A percentile compares a stretch with the other conserved stretches of the same genome.
Evolutionary conservation across 176 grass and related monocot genomes (phyloP).

Genomic region (Sorghum bicolor): DNA sequence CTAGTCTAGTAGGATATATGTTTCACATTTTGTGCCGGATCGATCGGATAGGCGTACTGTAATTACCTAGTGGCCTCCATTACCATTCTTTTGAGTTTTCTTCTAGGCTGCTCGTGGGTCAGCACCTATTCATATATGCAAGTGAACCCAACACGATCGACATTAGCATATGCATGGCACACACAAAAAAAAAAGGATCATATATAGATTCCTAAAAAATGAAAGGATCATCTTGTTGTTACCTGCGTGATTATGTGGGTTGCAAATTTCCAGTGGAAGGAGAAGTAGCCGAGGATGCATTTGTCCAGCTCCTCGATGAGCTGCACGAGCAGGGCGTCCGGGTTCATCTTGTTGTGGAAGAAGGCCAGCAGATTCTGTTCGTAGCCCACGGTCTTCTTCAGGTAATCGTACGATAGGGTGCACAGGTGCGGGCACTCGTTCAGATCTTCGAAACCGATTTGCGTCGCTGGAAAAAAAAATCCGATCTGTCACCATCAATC

Average conservation of each 20-base stretch:
- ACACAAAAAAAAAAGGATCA: too few species aligned
- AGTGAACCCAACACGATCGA: background rate
- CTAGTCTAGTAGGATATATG: too few species aligned
- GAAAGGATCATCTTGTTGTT: too few species aligned
- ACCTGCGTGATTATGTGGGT: conserved; percentile 72
- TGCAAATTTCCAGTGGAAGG: conserved; percentile 84
- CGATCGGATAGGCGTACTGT: background rate
- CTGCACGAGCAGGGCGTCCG: conserved; percentile 60
- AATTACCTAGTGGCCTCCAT: conserved; percentile 93
- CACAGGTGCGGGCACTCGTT: conserved; percentile 69
- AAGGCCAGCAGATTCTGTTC: conserved; percentile 76
- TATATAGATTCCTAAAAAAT: too few species aligned
- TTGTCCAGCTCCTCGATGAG: conserved; percentile 85
- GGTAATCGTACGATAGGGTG: conserved; percentile 57
- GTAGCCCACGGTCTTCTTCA: conserved; percentile 60
- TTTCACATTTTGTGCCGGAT: background rate
- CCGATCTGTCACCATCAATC: too few species aligned
- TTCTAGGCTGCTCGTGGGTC: conserved; percentile 57
- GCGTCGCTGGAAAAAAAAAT: conserved; percentile 43
- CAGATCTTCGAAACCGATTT: conserved; percentile 62
- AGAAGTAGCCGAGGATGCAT: conserved; percentile 93
- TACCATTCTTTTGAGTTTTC: conserved; percentile 73
- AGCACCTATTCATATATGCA: conserved; percentile 41
- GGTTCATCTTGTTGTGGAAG: conserved; percentile 68
- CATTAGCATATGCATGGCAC: background rate